Conservation (phyloP, 2,329 filamentous ascomycete genomes). For the Stagonosporopsis tanaceti region DNA sequence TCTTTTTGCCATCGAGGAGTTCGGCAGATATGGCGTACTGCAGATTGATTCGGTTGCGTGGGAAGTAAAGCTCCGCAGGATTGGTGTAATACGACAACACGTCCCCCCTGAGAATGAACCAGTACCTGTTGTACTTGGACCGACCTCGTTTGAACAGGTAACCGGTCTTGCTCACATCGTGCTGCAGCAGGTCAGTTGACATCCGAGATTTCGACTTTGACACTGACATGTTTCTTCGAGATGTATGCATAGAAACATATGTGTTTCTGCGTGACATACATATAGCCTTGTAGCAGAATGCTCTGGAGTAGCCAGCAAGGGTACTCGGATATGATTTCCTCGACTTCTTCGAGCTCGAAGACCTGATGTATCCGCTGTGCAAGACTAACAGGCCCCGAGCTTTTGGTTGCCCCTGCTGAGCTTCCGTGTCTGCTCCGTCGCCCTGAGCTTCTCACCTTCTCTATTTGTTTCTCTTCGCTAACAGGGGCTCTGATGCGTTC, state of each 20-base stretch:
- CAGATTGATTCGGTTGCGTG: slow-evolving; percentile 88
- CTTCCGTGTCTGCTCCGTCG: slow-evolving; percentile 40
- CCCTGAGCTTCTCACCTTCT: slow-evolving; percentile 31
- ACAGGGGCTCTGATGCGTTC: slow-evolving; percentile 33
- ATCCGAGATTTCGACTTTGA: neutral
- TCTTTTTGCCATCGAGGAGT: slow-evolving; percentile 73
- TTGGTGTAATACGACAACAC: slow-evolving; percentile 89
- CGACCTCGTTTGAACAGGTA: slow-evolving; percentile 88
- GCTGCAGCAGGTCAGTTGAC: slow-evolving; percentile 35
- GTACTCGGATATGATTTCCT: slow-evolving; percentile 91
- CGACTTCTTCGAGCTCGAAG: slow-evolving; percentile 73
- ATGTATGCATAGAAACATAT: slow-evolving; percentile 98
- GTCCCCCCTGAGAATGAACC: slow-evolving; percentile 92
- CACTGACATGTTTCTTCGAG: slow-evolving; percentile 87
- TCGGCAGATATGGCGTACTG: slow-evolving; percentile 90
- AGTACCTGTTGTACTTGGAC: slow-evolving; percentile 89
- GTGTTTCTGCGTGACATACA: slow-evolving; percentile 93
- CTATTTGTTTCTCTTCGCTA: slow-evolving; percentile 32
- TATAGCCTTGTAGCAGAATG: slow-evolving; percentile 89
- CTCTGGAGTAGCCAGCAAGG: slow-evolving; percentile 93
- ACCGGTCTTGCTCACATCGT: slow-evolving; percentile 78
- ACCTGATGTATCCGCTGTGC: slow-evolving; percentile 75
- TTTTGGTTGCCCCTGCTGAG: slow-evolving; percentile 29
- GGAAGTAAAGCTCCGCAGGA: slow-evolving; percentile 87
- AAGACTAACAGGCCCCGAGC: slow-evolving; percentile 62